Evolutionary conservation across 257 asterid genomes (phyloP), one percentile per base, ranked within the genome.

Genomic region (Rubia yunnanensis): DNA sequence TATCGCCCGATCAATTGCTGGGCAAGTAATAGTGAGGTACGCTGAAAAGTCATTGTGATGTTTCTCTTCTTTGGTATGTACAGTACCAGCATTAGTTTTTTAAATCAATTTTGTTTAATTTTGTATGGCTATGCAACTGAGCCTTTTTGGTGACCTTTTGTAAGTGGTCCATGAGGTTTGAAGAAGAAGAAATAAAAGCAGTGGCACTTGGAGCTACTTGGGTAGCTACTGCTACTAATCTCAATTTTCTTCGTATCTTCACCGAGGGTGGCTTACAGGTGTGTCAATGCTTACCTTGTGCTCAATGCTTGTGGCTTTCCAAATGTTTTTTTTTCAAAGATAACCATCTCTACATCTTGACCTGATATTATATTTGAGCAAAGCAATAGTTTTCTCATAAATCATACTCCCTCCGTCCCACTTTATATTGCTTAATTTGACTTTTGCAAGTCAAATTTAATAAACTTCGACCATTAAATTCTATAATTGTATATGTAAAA

Each of bases 101-200:
- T 54, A 24, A 31, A 3, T 57, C 8, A 31, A 13, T 28, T 31
- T 58, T 67, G 44, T 64, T 77, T 55, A 52, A 39, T 64, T 57
- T 64, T n/a, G n/a, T 31, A 17, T 24, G 31, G 7, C 62, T 46
- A 64, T 68, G 75, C 49, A 78, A 63, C 60, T 57, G 58, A 69
- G 63, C 68, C 66, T 58, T 9, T 67, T 74, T 70, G n/a, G 17
- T 79, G 74, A 74, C 74, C 73, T 74, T 72, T 74, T 76, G 74
- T 46, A 64, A 94, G 99, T 94, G 99, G 97, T 90, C 97, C 44
- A 94, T 94, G 99, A 79, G 99, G 60, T 83, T 94, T 81, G 97
- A 88, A 77, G 96, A 86, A 65, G 99, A 94, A 80, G 99, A 90
- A 85, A 92, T 90, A 71, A 81, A 81, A 76, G 96, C 96, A 27